phyloP scores from a whole-genome alignment of 2,329 filamentous ascomycete species.

The Penicillium sp. region DNA sequence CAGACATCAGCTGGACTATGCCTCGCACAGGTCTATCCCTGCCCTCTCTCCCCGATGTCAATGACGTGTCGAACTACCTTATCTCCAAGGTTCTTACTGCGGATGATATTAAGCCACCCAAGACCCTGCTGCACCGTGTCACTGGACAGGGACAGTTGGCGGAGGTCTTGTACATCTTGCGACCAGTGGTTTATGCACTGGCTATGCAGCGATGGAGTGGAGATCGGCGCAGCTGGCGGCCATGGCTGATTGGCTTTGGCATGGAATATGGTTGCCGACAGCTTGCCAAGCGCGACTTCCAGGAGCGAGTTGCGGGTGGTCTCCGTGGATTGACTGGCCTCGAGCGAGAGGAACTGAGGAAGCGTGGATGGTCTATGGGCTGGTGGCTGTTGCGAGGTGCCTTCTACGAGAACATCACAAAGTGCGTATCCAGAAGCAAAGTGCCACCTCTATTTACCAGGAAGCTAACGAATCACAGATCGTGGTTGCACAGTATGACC shows the following conservation, averaged over 20 bases:
- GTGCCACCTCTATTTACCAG: neutral
- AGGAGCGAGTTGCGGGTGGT: constrained; percentile 69
- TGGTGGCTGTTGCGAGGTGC: constrained; percentile 99
- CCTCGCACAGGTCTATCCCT: constrained; percentile 88
- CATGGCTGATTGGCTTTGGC: constrained; percentile 85
- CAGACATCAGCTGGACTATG: constrained; percentile 77
- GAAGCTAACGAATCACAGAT: constrained; percentile 49
- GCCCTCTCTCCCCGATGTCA: constrained; percentile 78
- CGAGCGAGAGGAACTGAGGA: constrained; percentile 87
- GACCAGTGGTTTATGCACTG: constrained; percentile 84
- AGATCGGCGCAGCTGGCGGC: constrained; percentile 82
- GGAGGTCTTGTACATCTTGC: constrained; percentile 88
- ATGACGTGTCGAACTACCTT: constrained; percentile 85
- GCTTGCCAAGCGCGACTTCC: constrained; percentile 71
- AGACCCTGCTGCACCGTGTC: constrained; percentile 78
- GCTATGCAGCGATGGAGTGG: constrained; percentile 76
- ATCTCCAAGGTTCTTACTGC: constrained; percentile 89
- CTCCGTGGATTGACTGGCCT: constrained; percentile 79
- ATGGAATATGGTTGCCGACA: constrained; percentile 91
- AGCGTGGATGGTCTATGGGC: constrained; percentile 84
- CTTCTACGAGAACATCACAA: constrained; percentile 90
- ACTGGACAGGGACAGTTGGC: constrained; percentile 78
- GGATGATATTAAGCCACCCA: constrained; percentile 94
- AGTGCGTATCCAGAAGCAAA: constrained; percentile 50
- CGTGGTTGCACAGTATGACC: constrained; percentile 72